phyloP scores from a whole-genome alignment of 768 basidiomycete genomes.

The Suillus subaureus region DNA sequence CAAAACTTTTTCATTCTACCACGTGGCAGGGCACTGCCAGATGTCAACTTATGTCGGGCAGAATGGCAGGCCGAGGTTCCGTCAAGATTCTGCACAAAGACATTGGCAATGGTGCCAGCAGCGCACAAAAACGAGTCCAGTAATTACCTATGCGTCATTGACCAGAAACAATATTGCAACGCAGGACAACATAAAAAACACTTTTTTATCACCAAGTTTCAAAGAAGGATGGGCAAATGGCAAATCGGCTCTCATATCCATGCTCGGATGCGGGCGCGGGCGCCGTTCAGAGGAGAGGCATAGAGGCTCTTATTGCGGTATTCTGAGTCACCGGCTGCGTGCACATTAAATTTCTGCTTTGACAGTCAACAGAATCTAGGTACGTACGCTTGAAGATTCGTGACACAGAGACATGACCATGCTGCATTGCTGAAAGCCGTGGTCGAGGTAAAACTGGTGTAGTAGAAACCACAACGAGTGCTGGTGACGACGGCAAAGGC shows the following conservation, averaged over 20 bases:
- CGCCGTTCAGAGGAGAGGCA: background rate
- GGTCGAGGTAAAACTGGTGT: background rate
- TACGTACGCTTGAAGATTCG: background rate
- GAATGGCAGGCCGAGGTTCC: background rate
- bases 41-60: background rate
- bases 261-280: background rate
- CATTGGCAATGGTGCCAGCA: background rate
- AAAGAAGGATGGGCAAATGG: background rate
- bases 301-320: slow-evolving; percentile 5
- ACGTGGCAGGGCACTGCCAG: background rate
- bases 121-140: background rate
- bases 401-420: background rate
- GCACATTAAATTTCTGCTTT: background rate
- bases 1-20: background rate
- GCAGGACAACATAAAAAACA: background rate
- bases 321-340: background rate
- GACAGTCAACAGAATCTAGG: background rate
- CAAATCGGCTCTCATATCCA: background rate
- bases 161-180: background rate
- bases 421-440: background rate
- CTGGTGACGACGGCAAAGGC: background rate
- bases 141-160: background rate
- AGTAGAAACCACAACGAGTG: background rate
- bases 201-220: background rate
- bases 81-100: background rate